phyloP scores from a whole-genome alignment of 352 stramenopile species.

The Pythium monospermum region DNA sequence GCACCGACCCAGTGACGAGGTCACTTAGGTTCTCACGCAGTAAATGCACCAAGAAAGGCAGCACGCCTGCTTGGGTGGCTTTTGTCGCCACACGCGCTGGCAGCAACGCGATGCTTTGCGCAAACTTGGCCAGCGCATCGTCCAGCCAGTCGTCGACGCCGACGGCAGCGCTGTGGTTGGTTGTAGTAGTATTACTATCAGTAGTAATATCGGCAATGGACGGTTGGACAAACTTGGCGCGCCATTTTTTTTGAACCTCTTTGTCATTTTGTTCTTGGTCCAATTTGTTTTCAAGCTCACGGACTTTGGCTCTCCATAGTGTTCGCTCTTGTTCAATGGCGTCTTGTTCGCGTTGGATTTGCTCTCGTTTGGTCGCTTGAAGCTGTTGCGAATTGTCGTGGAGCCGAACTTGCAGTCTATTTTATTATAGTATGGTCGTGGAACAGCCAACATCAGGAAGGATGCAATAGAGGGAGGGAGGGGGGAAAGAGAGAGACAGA shows the following conservation, averaged over 20 bases:
- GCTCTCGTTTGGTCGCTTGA: slow-evolving; percentile 54
- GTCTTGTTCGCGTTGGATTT: slow-evolving; percentile 44
- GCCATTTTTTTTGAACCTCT: slow-evolving; percentile 59
- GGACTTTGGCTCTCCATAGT: slow-evolving; percentile 36
- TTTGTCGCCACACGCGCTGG: slow-evolving; percentile 37
- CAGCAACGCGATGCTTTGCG: slow-evolving; percentile 62
- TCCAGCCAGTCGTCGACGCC: slow-evolving; percentile 29
- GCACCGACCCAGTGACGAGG: slow-evolving; percentile 53
- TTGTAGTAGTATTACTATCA: background rate
- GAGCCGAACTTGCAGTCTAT: slow-evolving; percentile 55
- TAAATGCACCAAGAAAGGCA: slow-evolving; percentile 62
- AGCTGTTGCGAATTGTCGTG: slow-evolving; percentile 50
- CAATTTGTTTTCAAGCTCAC: slow-evolving; percentile 37
- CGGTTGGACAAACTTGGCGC: slow-evolving; percentile 48
- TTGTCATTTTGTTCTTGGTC: slow-evolving; percentile 66
- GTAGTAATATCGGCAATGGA: too few relatives aligned
- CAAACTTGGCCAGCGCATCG: slow-evolving; percentile 64
- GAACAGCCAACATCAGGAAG: background rate
- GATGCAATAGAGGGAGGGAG: background rate
- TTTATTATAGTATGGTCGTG: too few relatives aligned
- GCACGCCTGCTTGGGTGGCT: slow-evolving; percentile 41
- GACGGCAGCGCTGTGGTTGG: background rate
- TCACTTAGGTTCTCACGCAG: slow-evolving; percentile 51
- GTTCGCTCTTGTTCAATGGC: slow-evolving; percentile 44
- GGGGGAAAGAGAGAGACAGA: too few relatives aligned